A percentile compares a stretch with the other conserved stretches of the same genome.
phyloP scores from a whole-genome alignment of 805 yeast species.

The Metschnikowia peoriensis region DNA sequence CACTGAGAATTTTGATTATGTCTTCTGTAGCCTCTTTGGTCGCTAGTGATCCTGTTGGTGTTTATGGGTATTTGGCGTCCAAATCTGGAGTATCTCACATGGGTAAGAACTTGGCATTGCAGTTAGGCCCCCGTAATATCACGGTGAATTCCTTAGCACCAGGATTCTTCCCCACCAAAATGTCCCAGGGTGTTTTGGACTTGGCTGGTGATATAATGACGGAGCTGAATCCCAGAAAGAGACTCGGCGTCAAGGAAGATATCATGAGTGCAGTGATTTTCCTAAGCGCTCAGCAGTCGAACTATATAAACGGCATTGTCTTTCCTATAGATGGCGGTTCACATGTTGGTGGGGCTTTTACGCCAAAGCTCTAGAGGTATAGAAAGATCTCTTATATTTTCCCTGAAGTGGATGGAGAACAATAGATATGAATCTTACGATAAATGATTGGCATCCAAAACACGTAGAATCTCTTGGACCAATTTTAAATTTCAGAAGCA shows the following conservation, averaged over 20 bases:
- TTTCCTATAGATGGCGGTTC: slow-evolving; percentile 73
- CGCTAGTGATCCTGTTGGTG: slow-evolving; percentile 48
- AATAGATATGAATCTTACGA: too few relatives aligned
- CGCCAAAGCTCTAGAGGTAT: slow-evolving; percentile 13
- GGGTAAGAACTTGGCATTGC: slow-evolving; percentile 60
- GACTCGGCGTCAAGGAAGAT: slow-evolving; percentile 64
- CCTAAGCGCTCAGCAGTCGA: slow-evolving; percentile 52
- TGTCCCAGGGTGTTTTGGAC: slow-evolving; percentile 64
- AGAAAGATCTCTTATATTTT: too few relatives aligned
- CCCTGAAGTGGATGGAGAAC: too few relatives aligned
- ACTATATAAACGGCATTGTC: slow-evolving; percentile 64
- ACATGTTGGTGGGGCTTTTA: slow-evolving; percentile 29
- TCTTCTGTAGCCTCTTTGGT: slow-evolving; percentile 62
- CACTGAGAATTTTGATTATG: slow-evolving; percentile 62
- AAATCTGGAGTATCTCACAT: slow-evolving; percentile 74
- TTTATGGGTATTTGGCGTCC: slow-evolving; percentile 71
- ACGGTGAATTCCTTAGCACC: slow-evolving; percentile 73
- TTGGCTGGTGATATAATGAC: slow-evolving; percentile 47
- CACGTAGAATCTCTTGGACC: too few relatives aligned
- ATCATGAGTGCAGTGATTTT: slow-evolving; percentile 54
- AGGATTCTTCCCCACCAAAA: slow-evolving; percentile 73
- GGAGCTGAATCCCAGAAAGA: slow-evolving; percentile 54
- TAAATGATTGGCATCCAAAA: too few relatives aligned
- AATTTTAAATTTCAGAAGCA: too few relatives aligned
- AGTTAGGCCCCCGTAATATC: slow-evolving; percentile 64